These are phyloP conservation scores for Pleurotus eryngii DNA, from an alignment of 768 basidiomycete genomes.

Conservation along the genomic window DNA sequence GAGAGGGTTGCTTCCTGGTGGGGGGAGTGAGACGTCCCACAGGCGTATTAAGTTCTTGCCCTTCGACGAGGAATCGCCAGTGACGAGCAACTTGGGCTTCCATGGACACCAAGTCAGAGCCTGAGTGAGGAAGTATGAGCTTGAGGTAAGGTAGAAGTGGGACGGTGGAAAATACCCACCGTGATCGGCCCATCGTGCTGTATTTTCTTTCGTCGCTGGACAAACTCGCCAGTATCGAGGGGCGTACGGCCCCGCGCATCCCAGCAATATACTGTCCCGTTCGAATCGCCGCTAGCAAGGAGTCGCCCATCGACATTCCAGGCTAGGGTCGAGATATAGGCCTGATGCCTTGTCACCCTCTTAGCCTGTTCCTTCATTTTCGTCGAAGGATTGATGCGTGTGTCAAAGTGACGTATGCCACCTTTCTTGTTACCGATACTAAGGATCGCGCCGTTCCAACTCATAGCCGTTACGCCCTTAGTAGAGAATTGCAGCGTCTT, in stretches of 20 bases:
- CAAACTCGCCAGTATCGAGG: slow-evolving; percentile 52
- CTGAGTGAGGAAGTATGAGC: slow-evolving; percentile 30
- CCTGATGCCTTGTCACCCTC: slow-evolving; percentile 66
- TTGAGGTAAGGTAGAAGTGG: slow-evolving; percentile 39
- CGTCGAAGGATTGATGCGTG: slow-evolving; percentile 42
- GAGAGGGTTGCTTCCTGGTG: slow-evolving; percentile 25
- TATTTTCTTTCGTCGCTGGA: slow-evolving; percentile 62
- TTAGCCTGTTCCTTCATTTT: slow-evolving; percentile 61
- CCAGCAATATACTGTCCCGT: slow-evolving; percentile 77
- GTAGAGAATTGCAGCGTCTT: slow-evolving; percentile 52
- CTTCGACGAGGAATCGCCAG: slow-evolving; percentile 47
- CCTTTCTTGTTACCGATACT: slow-evolving; percentile 65
- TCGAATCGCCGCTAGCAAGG: slow-evolving; percentile 74
- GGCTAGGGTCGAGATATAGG: slow-evolving; percentile 57
- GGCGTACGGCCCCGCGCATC: slow-evolving; percentile 53
- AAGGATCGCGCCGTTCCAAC: slow-evolving; percentile 66
- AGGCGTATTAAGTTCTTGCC: slow-evolving; percentile 50
- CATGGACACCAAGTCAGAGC: slow-evolving; percentile 90
- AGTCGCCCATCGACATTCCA: slow-evolving; percentile 69
- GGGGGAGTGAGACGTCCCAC: slow-evolving; percentile 48
- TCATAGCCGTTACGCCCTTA: slow-evolving; percentile 57
- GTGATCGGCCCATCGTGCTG: slow-evolving; percentile 62
- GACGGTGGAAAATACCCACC: slow-evolving; percentile 39
- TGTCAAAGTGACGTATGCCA: slow-evolving; percentile 74
- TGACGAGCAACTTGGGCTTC: slow-evolving; percentile 76